These are phyloP conservation scores for Acanthamoeba castellanii DNA, from an alignment of 208 protist genomes.

Conservation along the genomic window DNA sequence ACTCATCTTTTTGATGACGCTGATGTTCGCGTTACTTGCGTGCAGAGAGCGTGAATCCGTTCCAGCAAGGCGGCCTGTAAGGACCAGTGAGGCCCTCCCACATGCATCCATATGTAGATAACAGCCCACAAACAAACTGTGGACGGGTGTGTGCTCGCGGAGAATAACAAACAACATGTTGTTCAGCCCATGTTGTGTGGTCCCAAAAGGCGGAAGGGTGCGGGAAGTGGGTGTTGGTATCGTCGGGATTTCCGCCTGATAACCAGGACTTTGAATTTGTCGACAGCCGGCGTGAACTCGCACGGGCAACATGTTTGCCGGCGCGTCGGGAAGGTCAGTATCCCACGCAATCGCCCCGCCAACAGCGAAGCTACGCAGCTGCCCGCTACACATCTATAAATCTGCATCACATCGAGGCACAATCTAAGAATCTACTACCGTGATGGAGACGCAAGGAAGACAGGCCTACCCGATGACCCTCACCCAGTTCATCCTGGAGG, in stretches of 20 bases:
- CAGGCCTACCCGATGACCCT: conserved; percentile 56
- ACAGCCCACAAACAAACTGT: no score
- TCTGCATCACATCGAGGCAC: no score
- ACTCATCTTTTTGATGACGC: no score
- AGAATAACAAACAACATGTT: not conserved
- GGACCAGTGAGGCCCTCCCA: no score
- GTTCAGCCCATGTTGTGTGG: no score
- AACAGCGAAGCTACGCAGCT: not conserved
- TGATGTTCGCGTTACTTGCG: no score
- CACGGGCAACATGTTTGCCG: not conserved
- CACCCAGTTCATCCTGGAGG: conserved; percentile 66
- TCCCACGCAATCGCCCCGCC: not conserved
- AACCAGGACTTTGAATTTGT: not conserved
- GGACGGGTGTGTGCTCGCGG: no score
- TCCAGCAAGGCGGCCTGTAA: not conserved
- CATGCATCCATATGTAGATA: no score
- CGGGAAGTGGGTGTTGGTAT: not conserved
- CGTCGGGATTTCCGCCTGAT: not conserved
- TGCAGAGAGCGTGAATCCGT: not conserved
- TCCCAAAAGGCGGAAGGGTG: not conserved
- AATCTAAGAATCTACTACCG: no score
- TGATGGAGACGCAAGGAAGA: conserved; percentile 17
- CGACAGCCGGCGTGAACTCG: not conserved
- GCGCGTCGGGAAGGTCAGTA: not conserved
- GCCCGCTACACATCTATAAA: not conserved